A percentile compares a stretch with the other conserved stretches of the same genome.
Conservation (phyloP, 2,329 filamentous ascomycete species). For the Domatiomyces catenatus region DNA sequence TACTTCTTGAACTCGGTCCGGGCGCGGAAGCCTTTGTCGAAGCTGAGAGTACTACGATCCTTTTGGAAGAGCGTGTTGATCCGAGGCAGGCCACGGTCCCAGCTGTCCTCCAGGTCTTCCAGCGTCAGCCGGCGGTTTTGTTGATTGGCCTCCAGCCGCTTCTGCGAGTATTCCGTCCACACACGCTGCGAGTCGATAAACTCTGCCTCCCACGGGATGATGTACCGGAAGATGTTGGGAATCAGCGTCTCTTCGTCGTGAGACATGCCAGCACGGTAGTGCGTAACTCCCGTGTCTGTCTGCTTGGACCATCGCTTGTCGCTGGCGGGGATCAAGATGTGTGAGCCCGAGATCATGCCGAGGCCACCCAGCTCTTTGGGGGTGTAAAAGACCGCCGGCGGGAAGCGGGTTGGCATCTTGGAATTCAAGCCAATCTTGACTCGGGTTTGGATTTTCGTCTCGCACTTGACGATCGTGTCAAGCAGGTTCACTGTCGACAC, state of each 20-base stretch:
- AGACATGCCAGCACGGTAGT: conserved; percentile 94
- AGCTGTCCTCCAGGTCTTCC: conserved; percentile 93
- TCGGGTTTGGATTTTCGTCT: conserved; percentile 97
- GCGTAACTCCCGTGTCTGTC: conserved; percentile 90
- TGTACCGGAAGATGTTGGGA: conserved; percentile 97
- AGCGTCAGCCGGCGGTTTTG: conserved; percentile 89
- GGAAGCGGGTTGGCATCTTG: conserved; percentile 98
- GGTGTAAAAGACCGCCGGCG: conserved; percentile 95
- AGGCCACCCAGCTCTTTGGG: conserved; percentile 94
- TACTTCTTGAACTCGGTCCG: conserved; percentile 97
- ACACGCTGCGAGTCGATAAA: conserved; percentile 98
- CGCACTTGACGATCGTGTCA: conserved; percentile 97
- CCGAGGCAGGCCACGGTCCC: conserved; percentile 91
- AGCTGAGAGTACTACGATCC: conserved; percentile 87
- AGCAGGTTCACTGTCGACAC: conserved; percentile 87
- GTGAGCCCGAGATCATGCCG: conserved; percentile 97
- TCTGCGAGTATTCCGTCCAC: conserved; percentile 98
- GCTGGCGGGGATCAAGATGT: conserved; percentile 91
- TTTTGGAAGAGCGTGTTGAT: conserved; percentile 99
- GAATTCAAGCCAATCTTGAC: conserved; percentile 98
- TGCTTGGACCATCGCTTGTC: conserved; percentile 98
- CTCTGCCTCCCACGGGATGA: conserved; percentile 97
- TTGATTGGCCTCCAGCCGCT: conserved; percentile 89
- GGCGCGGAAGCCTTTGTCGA: conserved; percentile 95
- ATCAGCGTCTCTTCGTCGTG: conserved; percentile 96